Evolutionary conservation across 306 rosid species (phyloP).

Genomic region (Citrullus colocynthis): DNA sequence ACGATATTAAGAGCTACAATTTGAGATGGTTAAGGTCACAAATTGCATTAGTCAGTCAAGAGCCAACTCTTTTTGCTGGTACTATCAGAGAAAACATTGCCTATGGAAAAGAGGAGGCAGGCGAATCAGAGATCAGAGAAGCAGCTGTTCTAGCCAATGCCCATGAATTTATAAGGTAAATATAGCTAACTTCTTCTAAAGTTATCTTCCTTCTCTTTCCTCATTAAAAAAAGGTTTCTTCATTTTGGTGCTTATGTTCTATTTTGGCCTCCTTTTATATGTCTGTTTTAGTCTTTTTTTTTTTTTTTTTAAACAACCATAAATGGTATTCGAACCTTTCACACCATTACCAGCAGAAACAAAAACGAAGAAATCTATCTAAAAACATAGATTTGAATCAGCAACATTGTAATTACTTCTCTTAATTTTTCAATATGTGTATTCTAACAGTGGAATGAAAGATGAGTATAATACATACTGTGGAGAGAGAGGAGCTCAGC

Average conservation of each 20-base stretch:
- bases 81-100: constrained; percentile 62
- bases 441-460: constrained; percentile 54
- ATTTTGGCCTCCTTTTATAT: not conserved
- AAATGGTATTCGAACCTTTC: not conserved
- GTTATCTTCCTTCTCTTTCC: not conserved
- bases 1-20: constrained; percentile 54
- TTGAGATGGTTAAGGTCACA: constrained; percentile 65
- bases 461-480: constrained; percentile 69
- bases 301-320: not conserved
- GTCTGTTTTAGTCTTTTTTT: too few species aligned
- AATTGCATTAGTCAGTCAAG: constrained; percentile 74
- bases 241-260: not conserved
- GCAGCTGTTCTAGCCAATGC: constrained; percentile 85
- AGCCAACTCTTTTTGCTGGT: constrained; percentile 70
- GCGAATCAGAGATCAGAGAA: constrained; percentile 65
- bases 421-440: not conserved
- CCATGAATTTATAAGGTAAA: constrained; percentile 82
- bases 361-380: not conserved
- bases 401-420: not conserved
- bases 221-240: not conserved
- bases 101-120: constrained; percentile 54
- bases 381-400: not conserved
- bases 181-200: not conserved
- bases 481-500: constrained; percentile 83
- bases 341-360: not conserved